Evolutionary conservation across 345 rosid genomes (phyloP).

Genomic region (Melaleuca quinquenervia): DNA sequence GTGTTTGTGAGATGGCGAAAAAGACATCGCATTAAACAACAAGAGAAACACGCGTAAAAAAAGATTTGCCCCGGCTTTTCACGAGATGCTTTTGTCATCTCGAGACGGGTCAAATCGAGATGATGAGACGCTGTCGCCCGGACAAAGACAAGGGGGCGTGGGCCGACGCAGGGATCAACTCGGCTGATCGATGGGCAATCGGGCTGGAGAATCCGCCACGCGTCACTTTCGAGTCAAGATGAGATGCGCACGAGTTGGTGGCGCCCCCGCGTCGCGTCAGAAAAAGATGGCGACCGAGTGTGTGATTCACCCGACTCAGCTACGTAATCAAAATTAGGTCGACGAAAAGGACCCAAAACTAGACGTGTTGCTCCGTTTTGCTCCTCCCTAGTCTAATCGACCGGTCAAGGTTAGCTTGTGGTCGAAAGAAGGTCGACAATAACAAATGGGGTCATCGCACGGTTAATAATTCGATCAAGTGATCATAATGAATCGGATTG

Average conservation of each 20-base stretch:
- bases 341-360: not conserved
- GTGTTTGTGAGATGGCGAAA: not conserved
- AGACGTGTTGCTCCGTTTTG: not conserved
- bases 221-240: not conserved
- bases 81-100: not conserved
- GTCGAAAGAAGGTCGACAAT: not conserved
- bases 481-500: fast-evolving
- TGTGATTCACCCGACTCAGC: not conserved
- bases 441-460: not conserved
- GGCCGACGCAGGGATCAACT: not conserved
- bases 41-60: not conserved
- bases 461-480: not conserved
- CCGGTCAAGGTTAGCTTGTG: not conserved
- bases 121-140: not conserved
- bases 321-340: not conserved
- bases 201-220: not conserved
- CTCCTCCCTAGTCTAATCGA: not conserved
- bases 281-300: not conserved
- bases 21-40: not conserved
- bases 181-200: not conserved
- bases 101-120: not conserved
- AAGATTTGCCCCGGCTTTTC: not conserved
- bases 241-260: not conserved
- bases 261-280: not conserved
- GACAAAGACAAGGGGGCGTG: not conserved